A percentile compares a stretch with the other conserved stretches of the same genome.
These are phyloP conservation scores for Suillus subaureus DNA, from an alignment of 768 basidiomycete genomes.

Conservation along the genomic window DNA sequence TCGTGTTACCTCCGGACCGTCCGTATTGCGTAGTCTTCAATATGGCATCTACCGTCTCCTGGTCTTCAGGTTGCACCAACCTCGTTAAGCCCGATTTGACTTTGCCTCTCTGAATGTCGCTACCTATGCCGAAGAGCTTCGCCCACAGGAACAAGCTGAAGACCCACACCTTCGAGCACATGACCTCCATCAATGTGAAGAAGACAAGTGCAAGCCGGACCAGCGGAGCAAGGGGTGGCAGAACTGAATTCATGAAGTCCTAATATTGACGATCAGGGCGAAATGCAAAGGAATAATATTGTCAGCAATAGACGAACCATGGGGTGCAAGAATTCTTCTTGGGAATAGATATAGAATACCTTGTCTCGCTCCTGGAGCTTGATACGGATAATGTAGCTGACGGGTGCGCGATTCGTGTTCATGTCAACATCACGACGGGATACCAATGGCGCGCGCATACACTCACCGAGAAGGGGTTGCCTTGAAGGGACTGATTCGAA, in stretches of 20 bases:
- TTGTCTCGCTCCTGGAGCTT: constrained; percentile 45
- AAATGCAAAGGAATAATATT: not conserved
- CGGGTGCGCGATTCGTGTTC: not conserved
- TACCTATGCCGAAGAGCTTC: constrained; percentile 11
- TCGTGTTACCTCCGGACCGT: not conserved
- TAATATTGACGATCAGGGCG: not conserved
- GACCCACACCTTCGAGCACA: constrained; percentile 1
- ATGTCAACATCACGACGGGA: not conserved
- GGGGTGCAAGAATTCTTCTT: constrained; percentile 62
- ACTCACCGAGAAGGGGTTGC: constrained; percentile 49
- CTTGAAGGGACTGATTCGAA: constrained; percentile 48
- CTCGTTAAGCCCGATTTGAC: not conserved
- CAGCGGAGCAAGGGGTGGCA: constrained; percentile 9
- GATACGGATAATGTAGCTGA: constrained; percentile 49
- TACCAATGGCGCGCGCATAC: not conserved
- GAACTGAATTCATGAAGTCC: constrained; percentile 10
- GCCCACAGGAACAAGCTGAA: not conserved
- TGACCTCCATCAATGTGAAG: constrained; percentile 23
- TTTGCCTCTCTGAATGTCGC: constrained; percentile 8
- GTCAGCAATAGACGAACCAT: constrained; percentile 33
- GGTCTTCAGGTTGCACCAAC: not conserved
- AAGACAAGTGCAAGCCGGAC: constrained; percentile 10
- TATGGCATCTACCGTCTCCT: not conserved
- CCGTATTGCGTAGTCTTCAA: not conserved
- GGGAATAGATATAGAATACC: constrained; percentile 49